Evolutionary conservation across 768 basidiomycete genomes (phyloP).

Genomic region (Trametes sanguinea): DNA sequence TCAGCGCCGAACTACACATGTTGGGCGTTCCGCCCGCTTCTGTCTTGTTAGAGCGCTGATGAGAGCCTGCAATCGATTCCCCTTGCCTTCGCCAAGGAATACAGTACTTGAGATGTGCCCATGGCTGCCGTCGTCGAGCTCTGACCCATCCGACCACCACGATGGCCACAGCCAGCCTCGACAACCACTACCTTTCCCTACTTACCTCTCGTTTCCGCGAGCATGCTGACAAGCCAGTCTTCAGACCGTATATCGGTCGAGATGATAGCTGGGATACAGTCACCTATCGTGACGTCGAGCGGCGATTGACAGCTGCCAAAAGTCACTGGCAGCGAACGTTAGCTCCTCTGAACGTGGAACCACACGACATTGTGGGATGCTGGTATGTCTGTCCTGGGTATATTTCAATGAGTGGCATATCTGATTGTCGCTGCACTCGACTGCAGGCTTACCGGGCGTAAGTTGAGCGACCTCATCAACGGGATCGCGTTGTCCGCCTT

Average conservation of each 20-base stretch:
- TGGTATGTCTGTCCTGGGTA: not conserved
- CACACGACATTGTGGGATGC: not conserved
- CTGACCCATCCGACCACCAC: not conserved
- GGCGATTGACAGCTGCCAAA: not conserved
- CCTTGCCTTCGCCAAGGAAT: too few relatives aligned
- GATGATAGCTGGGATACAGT: not conserved
- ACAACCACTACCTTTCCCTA: not conserved
- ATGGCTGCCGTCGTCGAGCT: too few relatives aligned
- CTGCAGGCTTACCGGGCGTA: constrained; percentile 3
- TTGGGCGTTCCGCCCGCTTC: too few relatives aligned
- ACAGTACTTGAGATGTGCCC: too few relatives aligned
- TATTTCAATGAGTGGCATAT: not conserved
- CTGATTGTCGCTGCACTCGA: not conserved
- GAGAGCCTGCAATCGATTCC: too few relatives aligned
- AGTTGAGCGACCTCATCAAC: constrained; percentile 4
- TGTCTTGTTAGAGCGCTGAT: too few relatives aligned
- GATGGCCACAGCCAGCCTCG: not conserved
- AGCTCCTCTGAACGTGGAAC: not conserved
- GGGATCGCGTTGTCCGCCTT: not conserved
- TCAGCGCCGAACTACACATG: too few relatives aligned
- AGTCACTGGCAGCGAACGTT: not conserved
- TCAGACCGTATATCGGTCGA: constrained; percentile 1
- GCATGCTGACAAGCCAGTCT: constrained; percentile 1
- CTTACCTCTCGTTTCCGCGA: not conserved
- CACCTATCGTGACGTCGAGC: constrained; percentile 2